Evolutionary conservation across 164 flowering plant species (phyloP), one percentile per base, ranked within the genome.

Genomic region (Brasenia schreberi): DNA sequence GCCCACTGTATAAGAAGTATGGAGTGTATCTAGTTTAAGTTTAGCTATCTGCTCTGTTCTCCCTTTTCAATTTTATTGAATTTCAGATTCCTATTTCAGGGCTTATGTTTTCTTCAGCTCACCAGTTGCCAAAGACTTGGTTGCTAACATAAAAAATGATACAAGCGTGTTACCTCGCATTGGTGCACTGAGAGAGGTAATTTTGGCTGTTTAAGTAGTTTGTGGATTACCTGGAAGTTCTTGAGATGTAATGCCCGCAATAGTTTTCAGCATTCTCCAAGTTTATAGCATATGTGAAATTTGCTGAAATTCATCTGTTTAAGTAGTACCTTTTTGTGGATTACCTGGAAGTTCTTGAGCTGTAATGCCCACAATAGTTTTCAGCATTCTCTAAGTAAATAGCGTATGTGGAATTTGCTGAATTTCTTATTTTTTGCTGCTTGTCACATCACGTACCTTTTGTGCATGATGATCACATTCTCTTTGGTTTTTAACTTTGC

Each of bases 41-140:
- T n/a, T n/a, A n/a, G n/a, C 16, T 49, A 17, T 66, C 63, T 18
- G 18, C 18, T n/a, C 45, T 72, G 42, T 27, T n/a, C 16, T 65
- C 60, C 27, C 17, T 69, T 68, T 17, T 18, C 39, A 42, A n/a
- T 61, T 17, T 42, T 17, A 17, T 6, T 63, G 49, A 5, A 59
- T 67, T 39, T 64, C 49, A 4, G 66, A 33, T 3, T 75, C 45
- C 63, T 64, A 65, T 78, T 56, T 60, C 84, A 95, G 97, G 78
- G 99, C 99, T 49, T 87, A 77, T 83, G 87, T 95, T 68, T 95
- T 88, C 84, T 95, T 95, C 79, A 90, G 98, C 75, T 81, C 92
- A 59, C 83, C 98, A 59, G 70, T 90, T 71, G 78, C 94, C 19
- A 88, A 71, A 77, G 98, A 95, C n/a, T 69, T 95, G 65, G 85